Conservation (phyloP, 306 rosid genomes). For the Fragaria nilgerrensis region DNA sequence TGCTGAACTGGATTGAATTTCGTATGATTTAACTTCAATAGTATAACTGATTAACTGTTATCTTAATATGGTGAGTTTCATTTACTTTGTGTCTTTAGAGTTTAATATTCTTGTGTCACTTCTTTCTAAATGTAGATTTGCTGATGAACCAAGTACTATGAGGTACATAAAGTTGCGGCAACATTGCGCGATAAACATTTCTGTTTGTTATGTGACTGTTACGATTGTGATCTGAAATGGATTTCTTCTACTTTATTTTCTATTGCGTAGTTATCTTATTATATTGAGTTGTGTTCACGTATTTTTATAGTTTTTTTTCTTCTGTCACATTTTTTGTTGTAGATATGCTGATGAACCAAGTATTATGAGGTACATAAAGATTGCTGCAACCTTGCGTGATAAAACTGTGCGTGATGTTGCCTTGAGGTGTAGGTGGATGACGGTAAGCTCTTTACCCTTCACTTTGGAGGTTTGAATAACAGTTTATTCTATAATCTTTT, state of each 20-base stretch:
- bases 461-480: not conserved
- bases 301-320: constrained; percentile 19
- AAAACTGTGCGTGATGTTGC: constrained; percentile 99
- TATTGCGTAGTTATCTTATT: not conserved
- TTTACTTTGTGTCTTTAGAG: constrained; percentile 8
- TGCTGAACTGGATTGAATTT: not conserved
- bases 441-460: constrained; percentile 53
- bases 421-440: constrained; percentile 99
- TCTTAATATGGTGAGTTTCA: constrained; percentile 7
- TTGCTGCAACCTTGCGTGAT: constrained; percentile 82
- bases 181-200: constrained; percentile 60
- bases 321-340: constrained; percentile 13
- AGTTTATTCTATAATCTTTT: constrained; percentile 9
- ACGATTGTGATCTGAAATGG: not conserved
- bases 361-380: constrained; percentile 92
- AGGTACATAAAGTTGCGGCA: constrained; percentile 91
- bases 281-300: constrained; percentile 5
- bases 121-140: constrained; percentile 45
- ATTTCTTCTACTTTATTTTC: constrained; percentile 3
- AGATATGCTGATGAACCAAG: constrained; percentile 89
- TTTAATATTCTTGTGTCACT: constrained; percentile 27
- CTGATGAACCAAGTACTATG: constrained; percentile 88
- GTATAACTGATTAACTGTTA: not conserved
- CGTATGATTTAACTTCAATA: not conserved
- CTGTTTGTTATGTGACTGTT: not conserved